Conservation (phyloP, 768 basidiomycete species). For the Rhodosporidiobolus odoratus region DNA sequence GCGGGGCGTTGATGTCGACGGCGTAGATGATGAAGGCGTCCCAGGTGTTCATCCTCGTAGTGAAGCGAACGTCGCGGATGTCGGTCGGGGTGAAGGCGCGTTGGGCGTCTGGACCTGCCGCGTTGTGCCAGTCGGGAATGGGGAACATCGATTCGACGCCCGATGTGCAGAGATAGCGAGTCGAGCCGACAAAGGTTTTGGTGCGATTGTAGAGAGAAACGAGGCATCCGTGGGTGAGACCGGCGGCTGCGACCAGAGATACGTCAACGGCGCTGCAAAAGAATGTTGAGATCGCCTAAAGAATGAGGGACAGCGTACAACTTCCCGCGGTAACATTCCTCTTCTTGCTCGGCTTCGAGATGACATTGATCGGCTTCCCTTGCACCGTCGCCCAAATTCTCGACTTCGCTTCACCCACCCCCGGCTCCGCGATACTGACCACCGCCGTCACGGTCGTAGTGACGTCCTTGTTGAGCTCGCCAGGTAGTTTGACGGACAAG, state of each 20-base stretch:
- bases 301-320: constrained; percentile 46
- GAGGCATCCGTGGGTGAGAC: constrained; percentile 91
- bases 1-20: constrained; percentile 61
- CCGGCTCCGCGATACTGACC: constrained; percentile 70
- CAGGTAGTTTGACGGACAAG: constrained; percentile 77
- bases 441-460: constrained; percentile 87
- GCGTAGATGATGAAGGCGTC: constrained; percentile 97
- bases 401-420: constrained; percentile 58
- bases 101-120: constrained; percentile 67
- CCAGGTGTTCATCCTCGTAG: constrained; percentile 84
- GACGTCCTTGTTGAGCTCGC: constrained; percentile 67
- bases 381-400: constrained; percentile 74
- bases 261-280: too few relatives aligned
- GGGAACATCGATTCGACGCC: constrained; percentile 86
- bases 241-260: constrained; percentile 54
- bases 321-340: constrained; percentile 76
- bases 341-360: constrained; percentile 97
- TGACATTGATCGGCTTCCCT: constrained; percentile 93
- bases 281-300: constrained; percentile 22
- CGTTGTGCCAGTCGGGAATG: constrained; percentile 81
- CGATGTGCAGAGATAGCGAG: constrained; percentile 92
- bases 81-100: constrained; percentile 64
- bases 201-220: constrained; percentile 94
- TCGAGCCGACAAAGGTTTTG: constrained; percentile 85
- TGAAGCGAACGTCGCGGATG: constrained; percentile 51